Evolutionary conservation across 2,329 filamentous ascomycete genomes (phyloP).

Genomic region (Emergomyces africanus): DNA sequence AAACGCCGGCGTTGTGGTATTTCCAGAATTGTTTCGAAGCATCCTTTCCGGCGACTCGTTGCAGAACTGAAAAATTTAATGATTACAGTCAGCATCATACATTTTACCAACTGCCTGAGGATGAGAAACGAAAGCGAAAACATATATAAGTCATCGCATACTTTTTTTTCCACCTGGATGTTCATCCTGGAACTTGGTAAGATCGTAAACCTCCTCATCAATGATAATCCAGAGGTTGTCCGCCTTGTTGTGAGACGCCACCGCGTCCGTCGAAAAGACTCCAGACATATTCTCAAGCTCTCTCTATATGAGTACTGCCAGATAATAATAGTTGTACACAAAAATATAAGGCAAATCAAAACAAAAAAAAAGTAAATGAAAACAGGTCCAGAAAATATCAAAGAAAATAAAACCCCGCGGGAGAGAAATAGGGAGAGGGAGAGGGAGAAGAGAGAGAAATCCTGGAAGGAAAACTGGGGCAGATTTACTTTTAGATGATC

Average conservation of each 20-base stretch:
- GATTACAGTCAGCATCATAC: not conserved
- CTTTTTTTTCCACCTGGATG: constrained; percentile 71
- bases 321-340: not conserved
- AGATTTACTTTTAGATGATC: too few relatives aligned
- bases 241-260: constrained; percentile 81
- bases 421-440: too few relatives aligned
- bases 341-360: not conserved
- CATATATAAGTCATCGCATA: constrained; percentile 22
- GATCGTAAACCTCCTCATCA: constrained; percentile 89
- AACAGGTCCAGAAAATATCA: too few relatives aligned
- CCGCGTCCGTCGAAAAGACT: constrained; percentile 70
- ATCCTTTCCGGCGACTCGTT: constrained; percentile 53
- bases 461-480: too few relatives aligned
- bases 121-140: not conserved
- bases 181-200: constrained; percentile 78
- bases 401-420: too few relatives aligned
- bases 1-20: constrained; percentile 47
- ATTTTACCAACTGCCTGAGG: not conserved
- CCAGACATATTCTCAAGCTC: constrained; percentile 62
- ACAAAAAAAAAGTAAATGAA: too few relatives aligned
- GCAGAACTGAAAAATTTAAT: constrained; percentile 40
- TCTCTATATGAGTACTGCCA: not conserved
- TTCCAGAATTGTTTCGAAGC: constrained; percentile 58
- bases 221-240: constrained; percentile 80
- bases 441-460: too few relatives aligned